Conservation (phyloP, 169 alveolate species). For the Cryptosporidium baileyi region DNA sequence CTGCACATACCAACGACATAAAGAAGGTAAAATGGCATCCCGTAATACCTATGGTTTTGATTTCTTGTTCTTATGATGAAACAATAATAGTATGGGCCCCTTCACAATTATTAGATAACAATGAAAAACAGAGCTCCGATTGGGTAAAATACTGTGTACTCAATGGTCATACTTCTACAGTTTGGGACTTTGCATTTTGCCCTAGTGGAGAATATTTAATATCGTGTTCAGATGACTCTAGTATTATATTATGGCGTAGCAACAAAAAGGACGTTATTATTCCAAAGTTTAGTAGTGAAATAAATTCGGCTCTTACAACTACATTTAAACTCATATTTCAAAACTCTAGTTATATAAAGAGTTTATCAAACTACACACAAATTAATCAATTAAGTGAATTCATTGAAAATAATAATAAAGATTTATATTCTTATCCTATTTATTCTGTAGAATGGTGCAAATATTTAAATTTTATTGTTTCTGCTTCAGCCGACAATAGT, state of each 20-base stretch:
- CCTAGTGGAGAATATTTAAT: constrained; percentile 17
- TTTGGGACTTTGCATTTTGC: constrained; percentile 57
- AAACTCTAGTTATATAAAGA: neutral
- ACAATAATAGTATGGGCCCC: constrained; percentile 72
- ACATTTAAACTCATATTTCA: constrained; percentile 21
- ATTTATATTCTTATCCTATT: constrained; percentile 29
- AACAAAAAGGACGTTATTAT: no score
- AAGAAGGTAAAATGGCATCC: constrained; percentile 86
- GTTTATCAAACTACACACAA: constrained; percentile 15
- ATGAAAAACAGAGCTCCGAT: neutral
- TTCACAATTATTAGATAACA: neutral
- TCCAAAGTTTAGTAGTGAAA: neutral
- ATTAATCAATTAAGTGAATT: constrained; percentile 14
- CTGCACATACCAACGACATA: constrained; percentile 87
- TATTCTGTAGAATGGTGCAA: constrained; percentile 59
- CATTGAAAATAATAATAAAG: neutral
- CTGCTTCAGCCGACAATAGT: constrained; percentile 35
- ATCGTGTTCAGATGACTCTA: constrained; percentile 61
- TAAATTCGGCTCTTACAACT: neutral
- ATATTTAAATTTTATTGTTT: constrained; percentile 42
- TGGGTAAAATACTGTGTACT: constrained; percentile 49
- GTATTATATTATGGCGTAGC: constrained; percentile 39
- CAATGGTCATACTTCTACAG: constrained; percentile 62
- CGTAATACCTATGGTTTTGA: constrained; percentile 70
- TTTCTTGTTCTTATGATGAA: constrained; percentile 85